A percentile compares a stretch with the other conserved stretches of the same genome.
These are phyloP conservation scores for Euphorbia corollata DNA, from an alignment of 441 rosid species.

Conservation along the genomic window DNA sequence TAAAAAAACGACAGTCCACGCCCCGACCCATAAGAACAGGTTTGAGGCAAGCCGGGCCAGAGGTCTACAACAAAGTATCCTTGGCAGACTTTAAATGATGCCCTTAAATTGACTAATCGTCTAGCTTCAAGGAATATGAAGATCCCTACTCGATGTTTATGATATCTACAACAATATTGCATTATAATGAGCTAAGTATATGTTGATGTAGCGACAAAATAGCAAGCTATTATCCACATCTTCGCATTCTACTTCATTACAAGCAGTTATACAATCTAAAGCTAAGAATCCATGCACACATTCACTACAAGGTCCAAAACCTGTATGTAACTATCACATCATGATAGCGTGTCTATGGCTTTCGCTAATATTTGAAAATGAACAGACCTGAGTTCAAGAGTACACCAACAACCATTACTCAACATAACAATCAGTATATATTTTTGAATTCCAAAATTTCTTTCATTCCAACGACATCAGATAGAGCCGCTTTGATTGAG, in stretches of 20 bases:
- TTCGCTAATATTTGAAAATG: neutral
- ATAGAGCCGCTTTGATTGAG: slow-evolving; percentile 10
- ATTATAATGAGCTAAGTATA: neutral
- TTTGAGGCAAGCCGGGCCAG: too few species aligned
- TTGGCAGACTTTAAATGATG: neutral
- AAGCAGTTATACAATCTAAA: neutral
- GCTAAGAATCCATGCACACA: too few species aligned
- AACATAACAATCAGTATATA: neutral
- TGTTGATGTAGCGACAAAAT: neutral
- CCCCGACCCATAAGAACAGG: too few species aligned
- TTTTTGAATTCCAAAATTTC: neutral
- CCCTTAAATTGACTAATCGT: slow-evolving; percentile 3
- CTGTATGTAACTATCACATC: neutral
- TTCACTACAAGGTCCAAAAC: too few species aligned
- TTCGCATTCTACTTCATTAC: neutral
- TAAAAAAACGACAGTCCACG: too few species aligned
- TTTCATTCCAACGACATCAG: neutral
- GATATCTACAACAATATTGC: neutral
- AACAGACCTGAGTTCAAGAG: neutral
- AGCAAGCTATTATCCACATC: neutral
- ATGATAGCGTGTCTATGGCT: neutral
- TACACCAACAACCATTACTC: neutral
- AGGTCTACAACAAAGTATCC: neutral
- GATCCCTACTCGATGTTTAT: neutral
- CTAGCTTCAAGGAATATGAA: neutral